Base-by-base conservation (phyloP, 2,329 filamentous ascomycete species). In the Colletotrichum cordylinicola region DNA sequence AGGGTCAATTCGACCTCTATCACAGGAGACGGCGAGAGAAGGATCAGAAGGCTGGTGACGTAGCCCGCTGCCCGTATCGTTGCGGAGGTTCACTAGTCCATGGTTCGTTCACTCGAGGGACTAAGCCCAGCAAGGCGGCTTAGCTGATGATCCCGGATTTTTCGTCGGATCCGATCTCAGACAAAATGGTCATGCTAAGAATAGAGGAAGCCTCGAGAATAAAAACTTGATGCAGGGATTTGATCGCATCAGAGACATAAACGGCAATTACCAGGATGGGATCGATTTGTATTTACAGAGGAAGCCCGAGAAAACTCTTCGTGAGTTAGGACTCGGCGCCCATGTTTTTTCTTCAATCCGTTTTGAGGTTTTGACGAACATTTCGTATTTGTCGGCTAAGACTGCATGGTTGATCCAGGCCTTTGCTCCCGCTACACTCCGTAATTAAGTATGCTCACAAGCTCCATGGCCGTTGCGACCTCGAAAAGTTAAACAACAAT, bases 51-150 rank as follows among this genome's bases (percentile, higher is more conserved):
- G 48, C 84, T 78, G 27, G 83, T 90, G 70, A 91, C 82, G 80
- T 84, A 92, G 83, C 92, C 90, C 82, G 80, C 84, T 92, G 83
- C 92, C 90, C 4, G 88, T 85, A 29, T 86, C 90, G 79, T 91
- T 90, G 74, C 89, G 91, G 43, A 52, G 43, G 6, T 21, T 52
- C 55, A 91, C 93, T 91, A 52, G 90, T 82, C 1, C 92, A 86
- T n/a, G 91, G 80, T 88, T 83, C 35, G 80, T 88, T 83, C 35
- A 81, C 91, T 88, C 10, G 87, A 88, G 2, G 79, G 43, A 69
- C 0, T 87, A 90, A 35, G 92, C 84, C 71, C 4, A 61, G 21
- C 27, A 27, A 27, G 39, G 37, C n/a, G 61, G n/a, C 24, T 60
- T 18, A 24, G 67, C 13, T 18, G 15, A 18, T 24, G 35, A 21